A percentile compares a stretch with the other conserved stretches of the same genome.
phyloP scores from a whole-genome alignment of 2,329 filamentous ascomycete genomes.

The Paecilomyces formosus region DNA sequence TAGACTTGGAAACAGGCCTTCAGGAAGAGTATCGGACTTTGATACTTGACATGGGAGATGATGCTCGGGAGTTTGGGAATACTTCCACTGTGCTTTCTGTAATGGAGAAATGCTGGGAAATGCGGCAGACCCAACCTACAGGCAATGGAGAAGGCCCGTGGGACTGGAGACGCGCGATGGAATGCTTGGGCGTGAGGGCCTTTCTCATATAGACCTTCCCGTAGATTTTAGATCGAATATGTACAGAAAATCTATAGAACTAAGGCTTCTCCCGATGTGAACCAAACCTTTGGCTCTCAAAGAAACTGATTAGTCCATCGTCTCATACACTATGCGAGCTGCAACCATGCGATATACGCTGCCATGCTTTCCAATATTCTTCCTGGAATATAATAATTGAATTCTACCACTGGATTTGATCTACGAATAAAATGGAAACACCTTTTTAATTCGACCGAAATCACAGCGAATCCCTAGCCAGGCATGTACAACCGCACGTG shows the following conservation, averaged over 20 bases:
- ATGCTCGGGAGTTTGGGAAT: slow-evolving; percentile 8
- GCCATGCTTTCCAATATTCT: too few species aligned
- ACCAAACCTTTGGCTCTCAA: too few species aligned
- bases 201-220: background rate
- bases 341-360: too few species aligned
- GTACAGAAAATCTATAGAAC: too few species aligned
- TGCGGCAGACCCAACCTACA: background rate
- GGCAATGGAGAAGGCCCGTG: background rate
- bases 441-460: too few species aligned
- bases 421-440: too few species aligned
- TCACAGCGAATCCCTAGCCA: background rate
- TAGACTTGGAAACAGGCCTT: background rate
- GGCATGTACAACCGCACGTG: background rate
- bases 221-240: background rate
- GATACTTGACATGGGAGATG: slow-evolving; percentile 9
- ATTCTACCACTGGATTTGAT: too few species aligned
- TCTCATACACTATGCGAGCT: too few species aligned
- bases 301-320: too few species aligned
- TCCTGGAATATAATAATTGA: too few species aligned
- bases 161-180: slow-evolving; percentile 5
- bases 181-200: background rate
- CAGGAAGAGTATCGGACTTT: slow-evolving; percentile 6
- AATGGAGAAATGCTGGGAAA: slow-evolving; percentile 4
- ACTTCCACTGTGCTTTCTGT: slow-evolving; percentile 2
- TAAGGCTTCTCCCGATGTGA: too few species aligned